Evolutionary conservation across 208 protist species (phyloP).

Genomic region (Zelonia costaricensis): DNA sequence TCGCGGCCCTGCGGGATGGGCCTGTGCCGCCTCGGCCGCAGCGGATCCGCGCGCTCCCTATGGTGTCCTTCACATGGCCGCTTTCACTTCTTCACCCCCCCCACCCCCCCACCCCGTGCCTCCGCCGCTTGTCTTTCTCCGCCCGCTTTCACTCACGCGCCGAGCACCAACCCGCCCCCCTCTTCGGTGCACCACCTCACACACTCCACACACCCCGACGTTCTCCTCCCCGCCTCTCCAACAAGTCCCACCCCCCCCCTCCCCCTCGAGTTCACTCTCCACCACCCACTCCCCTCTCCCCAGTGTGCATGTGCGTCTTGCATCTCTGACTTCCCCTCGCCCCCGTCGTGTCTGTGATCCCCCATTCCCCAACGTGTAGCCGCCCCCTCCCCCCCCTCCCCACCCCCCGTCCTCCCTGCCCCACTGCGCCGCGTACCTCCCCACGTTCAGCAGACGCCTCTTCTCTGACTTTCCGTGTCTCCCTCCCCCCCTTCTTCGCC

Average conservation of each 20-base stretch:
- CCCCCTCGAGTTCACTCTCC: too few relatives aligned
- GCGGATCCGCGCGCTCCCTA: too few relatives aligned
- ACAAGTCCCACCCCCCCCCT: background rate
- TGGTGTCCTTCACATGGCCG: too few relatives aligned
- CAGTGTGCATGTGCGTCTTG: too few relatives aligned
- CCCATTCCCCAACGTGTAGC: background rate
- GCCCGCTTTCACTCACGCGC: background rate
- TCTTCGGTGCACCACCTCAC: background rate
- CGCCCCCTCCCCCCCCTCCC: background rate
- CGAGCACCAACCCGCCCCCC: background rate
- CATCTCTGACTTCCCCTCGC: background rate
- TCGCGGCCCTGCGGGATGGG: too few relatives aligned
- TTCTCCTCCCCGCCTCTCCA: background rate
- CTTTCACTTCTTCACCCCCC: too few relatives aligned
- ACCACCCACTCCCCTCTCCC: too few relatives aligned
- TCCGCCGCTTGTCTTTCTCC: too few relatives aligned
- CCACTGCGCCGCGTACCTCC: background rate
- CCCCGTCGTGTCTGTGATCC: background rate
- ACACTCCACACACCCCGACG: background rate
- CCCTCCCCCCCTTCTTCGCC: background rate
- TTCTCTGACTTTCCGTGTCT: slow-evolving; percentile 6
- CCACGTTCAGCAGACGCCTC: background rate
- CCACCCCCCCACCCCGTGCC: too few relatives aligned
- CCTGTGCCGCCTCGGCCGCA: too few relatives aligned
- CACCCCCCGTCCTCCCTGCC: background rate